Evolutionary conservation across 768 basidiomycete species (phyloP).

Genomic region (Leucocoprinus birnbaumii): DNA sequence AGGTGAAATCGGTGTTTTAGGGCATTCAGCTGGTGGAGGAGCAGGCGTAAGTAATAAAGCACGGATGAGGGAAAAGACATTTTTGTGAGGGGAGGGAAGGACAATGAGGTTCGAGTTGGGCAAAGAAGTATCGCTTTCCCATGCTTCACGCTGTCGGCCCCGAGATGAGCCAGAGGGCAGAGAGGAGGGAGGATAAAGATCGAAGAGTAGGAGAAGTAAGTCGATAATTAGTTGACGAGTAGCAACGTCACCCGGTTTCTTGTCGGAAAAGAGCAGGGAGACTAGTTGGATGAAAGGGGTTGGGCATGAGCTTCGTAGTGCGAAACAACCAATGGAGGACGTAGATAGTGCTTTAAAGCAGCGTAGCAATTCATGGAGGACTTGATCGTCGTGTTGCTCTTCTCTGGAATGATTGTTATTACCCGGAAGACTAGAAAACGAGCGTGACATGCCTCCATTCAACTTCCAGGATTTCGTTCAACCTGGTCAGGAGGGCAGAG

Average conservation of each 20-base stretch:
- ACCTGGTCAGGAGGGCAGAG: conserved; percentile 70
- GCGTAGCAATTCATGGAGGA: conserved; percentile 86
- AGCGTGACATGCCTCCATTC: conserved; percentile 87
- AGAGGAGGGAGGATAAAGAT: conserved; percentile 76
- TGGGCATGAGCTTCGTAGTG: conserved; percentile 86
- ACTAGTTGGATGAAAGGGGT: conserved; percentile 86
- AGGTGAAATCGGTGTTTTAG: conserved; percentile 37
- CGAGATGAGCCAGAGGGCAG: conserved; percentile 47
- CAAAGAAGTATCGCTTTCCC: conserved; percentile 47
- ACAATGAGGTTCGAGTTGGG: conserved; percentile 49
- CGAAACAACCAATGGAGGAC: conserved; percentile 83
- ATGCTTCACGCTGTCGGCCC: conserved; percentile 49
- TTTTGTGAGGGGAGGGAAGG: conserved; percentile 72
- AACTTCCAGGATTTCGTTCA: conserved; percentile 90
- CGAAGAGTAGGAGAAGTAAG: conserved; percentile 82
- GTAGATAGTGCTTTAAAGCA: conserved; percentile 95
- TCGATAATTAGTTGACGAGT: conserved; percentile 91
- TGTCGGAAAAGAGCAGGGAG: conserved; percentile 89
- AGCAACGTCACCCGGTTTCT: conserved; percentile 93
- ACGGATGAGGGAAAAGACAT: conserved; percentile 70
- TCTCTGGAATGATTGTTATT: conserved; percentile 54
- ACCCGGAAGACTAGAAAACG: background rate
- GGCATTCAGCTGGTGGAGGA: conserved; percentile 30
- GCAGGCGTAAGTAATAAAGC: conserved; percentile 62
- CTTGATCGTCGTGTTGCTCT: conserved; percentile 96